A percentile compares a stretch with the other conserved stretches of the same genome.
phyloP scores from a whole-genome alignment of 257 asterid species.

The Craterostigma plantagineum region DNA sequence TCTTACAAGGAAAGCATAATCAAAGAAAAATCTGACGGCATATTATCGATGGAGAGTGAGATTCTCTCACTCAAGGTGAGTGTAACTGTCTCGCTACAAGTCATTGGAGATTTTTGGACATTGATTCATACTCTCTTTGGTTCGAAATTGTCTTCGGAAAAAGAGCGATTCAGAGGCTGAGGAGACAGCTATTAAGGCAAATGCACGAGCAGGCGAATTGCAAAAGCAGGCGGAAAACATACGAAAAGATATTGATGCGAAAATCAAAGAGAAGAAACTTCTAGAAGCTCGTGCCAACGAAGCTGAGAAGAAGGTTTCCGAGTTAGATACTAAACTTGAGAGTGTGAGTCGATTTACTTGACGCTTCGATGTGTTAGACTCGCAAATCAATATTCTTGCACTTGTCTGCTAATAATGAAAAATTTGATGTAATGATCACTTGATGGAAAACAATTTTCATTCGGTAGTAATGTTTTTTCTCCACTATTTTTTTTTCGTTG shows the following conservation, averaged over 20 bases:
- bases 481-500: slow-evolving; percentile 1
- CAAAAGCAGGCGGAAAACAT: slow-evolving; percentile 40
- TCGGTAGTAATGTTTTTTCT: too few relatives aligned
- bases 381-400: neutral
- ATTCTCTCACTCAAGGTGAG: slow-evolving; percentile 47
- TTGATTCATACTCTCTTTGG: neutral
- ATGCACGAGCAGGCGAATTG: slow-evolving; percentile 37
- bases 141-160: slow-evolving; percentile 11
- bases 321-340: slow-evolving; percentile 25
- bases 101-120: neutral
- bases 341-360: slow-evolving; percentile 17
- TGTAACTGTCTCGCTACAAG: slow-evolving; percentile 1
- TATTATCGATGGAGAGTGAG: slow-evolving; percentile 38
- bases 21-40: slow-evolving; percentile 29
- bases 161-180: slow-evolving; percentile 28
- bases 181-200: slow-evolving; percentile 35
- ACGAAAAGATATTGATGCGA: slow-evolving; percentile 21
- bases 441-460: neutral
- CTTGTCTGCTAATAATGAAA: neutral
- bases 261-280: slow-evolving; percentile 29
- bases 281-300: slow-evolving; percentile 25
- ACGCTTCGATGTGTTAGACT: too few relatives aligned
- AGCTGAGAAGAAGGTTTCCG: slow-evolving; percentile 33
- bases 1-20: slow-evolving; percentile 41
- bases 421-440: neutral